phyloP scores from a whole-genome alignment of 2,329 filamentous ascomycete genomes.

The Scedosporium dehoogii region DNA sequence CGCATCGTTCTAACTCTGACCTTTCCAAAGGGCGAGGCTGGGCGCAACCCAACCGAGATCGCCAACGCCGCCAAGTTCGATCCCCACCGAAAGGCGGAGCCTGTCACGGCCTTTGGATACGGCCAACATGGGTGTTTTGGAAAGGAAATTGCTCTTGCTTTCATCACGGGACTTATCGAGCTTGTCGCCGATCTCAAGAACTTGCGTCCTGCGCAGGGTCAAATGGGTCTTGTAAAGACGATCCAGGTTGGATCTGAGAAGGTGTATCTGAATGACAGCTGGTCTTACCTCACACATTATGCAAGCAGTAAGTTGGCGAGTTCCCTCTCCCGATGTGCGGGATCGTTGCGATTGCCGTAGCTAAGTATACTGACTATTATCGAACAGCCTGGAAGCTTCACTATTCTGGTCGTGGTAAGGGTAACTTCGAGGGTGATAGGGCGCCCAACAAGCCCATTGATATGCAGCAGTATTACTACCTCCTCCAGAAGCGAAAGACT shows the following conservation, averaged over 20 bases:
- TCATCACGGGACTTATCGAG: slow-evolving; percentile 31
- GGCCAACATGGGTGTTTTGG: slow-evolving; percentile 37
- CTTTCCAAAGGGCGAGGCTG: slow-evolving; percentile 22
- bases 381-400: slow-evolving; percentile 26
- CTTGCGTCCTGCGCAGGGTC: slow-evolving; percentile 33
- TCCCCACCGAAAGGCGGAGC: slow-evolving; percentile 26
- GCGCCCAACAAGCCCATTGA: slow-evolving; percentile 13
- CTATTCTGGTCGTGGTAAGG: slow-evolving; percentile 27
- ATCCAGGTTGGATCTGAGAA: slow-evolving; percentile 28
- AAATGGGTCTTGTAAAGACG: slow-evolving; percentile 34
- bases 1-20: slow-evolving; percentile 11
- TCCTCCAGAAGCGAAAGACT: slow-evolving; percentile 23
- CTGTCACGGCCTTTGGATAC: slow-evolving; percentile 33
- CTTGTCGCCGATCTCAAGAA: slow-evolving; percentile 31
- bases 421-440: slow-evolving; percentile 21
- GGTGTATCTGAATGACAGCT: slow-evolving; percentile 36
- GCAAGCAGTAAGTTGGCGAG: slow-evolving; percentile 30
- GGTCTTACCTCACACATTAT: slow-evolving; percentile 34
- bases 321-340: background rate
- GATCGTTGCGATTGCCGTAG: background rate
- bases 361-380: slow-evolving; percentile 12
- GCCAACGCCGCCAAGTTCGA: slow-evolving; percentile 29
- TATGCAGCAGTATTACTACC: slow-evolving; percentile 24
- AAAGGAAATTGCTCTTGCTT: slow-evolving; percentile 28
- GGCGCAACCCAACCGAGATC: slow-evolving; percentile 27